Evolutionary conservation across 2,329 filamentous ascomycete genomes (phyloP), one percentile per base, ranked within the genome.

Genomic region (Phaeosphaeria sp.): DNA sequence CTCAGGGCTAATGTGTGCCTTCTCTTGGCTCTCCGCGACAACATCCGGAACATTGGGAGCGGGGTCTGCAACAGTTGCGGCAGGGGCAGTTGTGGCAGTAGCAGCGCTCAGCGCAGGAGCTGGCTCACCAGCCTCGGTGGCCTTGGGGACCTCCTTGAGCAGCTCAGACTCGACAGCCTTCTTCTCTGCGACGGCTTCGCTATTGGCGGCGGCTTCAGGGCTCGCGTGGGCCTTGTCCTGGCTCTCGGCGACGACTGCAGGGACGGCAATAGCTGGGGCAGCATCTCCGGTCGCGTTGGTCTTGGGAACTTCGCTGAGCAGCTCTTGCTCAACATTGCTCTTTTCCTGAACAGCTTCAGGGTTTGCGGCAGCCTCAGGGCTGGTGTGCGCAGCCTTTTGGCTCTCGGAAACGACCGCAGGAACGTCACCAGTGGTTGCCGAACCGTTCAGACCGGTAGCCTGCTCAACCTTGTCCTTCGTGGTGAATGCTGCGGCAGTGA

Each of bases 91-190:
- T 47, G 51, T 57, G 18, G 57, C 49, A 18, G 65, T 63, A 13
- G 61, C 59, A 15, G 65, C 57, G 17, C 57, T 56, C 21, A 68
- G 40, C 3, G 57, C 61, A n/a, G 67, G 67, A 39, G 67, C 67
- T 2, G 67, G 56, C 47, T 77, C 80, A 27, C 67, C 70, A 52
- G 82, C 79, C 48, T 77, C 78, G 40, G 77, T 75, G 1, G 74
- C 65, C 64, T 78, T 74, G 49, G 76, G 75, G 15, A 74, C 70
- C 57, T 71, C 62, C 21, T 57, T 57, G 20, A 70, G 81, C 13
- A 96, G 82, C 79, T 96, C 90, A 21, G 86, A 80, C 80, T 93
- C 90, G 6, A 92, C 82, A 51, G 83, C 81, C 50, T 84, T 86
- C 85, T 93, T 93, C 70, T 91, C 90, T 63, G 82, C 77, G 15